Evolutionary conservation across 345 rosid genomes (phyloP).

Genomic region (Microcos paniculata): DNA sequence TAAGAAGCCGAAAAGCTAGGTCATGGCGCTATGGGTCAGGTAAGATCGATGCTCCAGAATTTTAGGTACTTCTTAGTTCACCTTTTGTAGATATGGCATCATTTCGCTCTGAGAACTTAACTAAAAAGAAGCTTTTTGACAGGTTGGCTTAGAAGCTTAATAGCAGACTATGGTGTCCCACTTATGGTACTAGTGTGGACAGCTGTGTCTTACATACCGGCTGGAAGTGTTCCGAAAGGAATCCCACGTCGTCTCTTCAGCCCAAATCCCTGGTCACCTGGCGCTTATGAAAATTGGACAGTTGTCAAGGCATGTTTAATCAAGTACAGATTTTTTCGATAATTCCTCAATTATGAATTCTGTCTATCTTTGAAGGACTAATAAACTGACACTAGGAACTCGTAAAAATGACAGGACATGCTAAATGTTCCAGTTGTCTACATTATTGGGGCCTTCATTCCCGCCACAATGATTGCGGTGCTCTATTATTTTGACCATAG

Average conservation of each 20-base stretch:
- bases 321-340: background rate
- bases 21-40: conserved; percentile 96
- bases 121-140: conserved; percentile 15
- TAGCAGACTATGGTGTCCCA: conserved; percentile 97
- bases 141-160: conserved; percentile 87
- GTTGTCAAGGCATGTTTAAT: conserved; percentile 56
- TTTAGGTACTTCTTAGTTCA: conserved; percentile 1
- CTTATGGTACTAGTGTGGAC: conserved; percentile 95
- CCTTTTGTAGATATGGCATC: background rate
- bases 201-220: conserved; percentile 78
- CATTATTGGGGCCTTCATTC: conserved; percentile 91
- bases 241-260: conserved; percentile 92
- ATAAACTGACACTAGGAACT: conserved; percentile 8
- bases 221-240: conserved; percentile 74
- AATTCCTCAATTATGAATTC: background rate
- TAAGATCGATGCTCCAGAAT: conserved; percentile 20
- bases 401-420: conserved; percentile 62
- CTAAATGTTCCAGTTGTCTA: conserved; percentile 67
- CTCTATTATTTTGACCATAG: conserved; percentile 96
- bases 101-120: conserved; percentile 12
- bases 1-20: conserved; percentile 83
- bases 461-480: conserved; percentile 97
- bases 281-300: conserved; percentile 90
- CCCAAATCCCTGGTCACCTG: conserved; percentile 96
- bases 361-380: background rate